A percentile compares a stretch with the other conserved stretches of the same genome.
Evolutionary conservation across 163 green algal genomes (phyloP).

Genomic region (Botryococcus braunii): DNA sequence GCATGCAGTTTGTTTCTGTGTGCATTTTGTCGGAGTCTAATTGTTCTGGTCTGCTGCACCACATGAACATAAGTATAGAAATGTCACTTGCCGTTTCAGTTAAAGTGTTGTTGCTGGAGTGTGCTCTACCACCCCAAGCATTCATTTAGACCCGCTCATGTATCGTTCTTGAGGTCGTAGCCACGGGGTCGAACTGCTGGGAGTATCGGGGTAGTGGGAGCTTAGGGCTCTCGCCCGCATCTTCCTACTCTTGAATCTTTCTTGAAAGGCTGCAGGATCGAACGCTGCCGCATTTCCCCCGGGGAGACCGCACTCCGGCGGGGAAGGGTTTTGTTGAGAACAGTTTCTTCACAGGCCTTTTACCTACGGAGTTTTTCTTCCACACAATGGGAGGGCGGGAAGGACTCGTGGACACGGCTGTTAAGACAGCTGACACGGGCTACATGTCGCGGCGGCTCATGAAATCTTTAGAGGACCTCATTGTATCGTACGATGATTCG

Average conservation of each 20-base stretch:
- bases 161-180: too few relatives aligned
- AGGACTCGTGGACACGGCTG: constrained; percentile 85
- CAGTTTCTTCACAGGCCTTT: constrained; percentile 85
- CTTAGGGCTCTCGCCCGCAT: neutral
- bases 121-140: too few relatives aligned
- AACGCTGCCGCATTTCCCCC: constrained; percentile 87
- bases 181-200: too few relatives aligned
- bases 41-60: too few relatives aligned
- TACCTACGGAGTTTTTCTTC: constrained; percentile 92
- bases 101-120: too few relatives aligned
- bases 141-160: too few relatives aligned
- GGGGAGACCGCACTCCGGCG: constrained; percentile 57
- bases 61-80: too few relatives aligned
- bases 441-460: constrained; percentile 79
- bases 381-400: constrained; percentile 95
- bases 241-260: neutral
- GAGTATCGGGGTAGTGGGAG: too few relatives aligned
- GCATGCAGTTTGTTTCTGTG: too few relatives aligned
- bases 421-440: constrained; percentile 95
- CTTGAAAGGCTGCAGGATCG: constrained; percentile 35
- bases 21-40: too few relatives aligned
- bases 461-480: constrained; percentile 89
- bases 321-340: constrained; percentile 94
- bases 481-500: constrained; percentile 84
- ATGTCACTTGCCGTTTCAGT: too few relatives aligned